A percentile compares a stretch with the other conserved stretches of the same genome.
Conservation (phyloP, 495 filamentous ascomycete species). For the Astrothelium subdiscretum region DNA sequence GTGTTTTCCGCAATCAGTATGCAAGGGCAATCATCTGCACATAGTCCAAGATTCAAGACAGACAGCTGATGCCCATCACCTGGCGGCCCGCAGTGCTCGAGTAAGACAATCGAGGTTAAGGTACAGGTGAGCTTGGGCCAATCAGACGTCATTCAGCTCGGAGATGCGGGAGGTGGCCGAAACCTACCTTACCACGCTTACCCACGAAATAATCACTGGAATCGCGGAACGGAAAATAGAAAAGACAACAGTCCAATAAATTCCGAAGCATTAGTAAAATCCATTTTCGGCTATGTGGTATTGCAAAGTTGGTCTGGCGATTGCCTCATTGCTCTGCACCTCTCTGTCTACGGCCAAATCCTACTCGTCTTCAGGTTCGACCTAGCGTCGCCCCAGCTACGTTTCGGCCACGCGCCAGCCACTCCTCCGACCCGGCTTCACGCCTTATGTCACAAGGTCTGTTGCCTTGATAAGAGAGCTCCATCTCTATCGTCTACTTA, state of each 20-base stretch:
- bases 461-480: neutral
- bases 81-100: neutral
- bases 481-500: neutral
- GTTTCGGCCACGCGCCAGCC: neutral
- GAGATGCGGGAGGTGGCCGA: neutral
- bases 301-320: too few relatives aligned
- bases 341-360: too few relatives aligned
- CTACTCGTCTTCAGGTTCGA: too few relatives aligned
- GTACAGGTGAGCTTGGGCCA: neutral
- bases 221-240: too few relatives aligned
- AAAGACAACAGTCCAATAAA: too few relatives aligned
- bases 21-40: neutral
- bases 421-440: neutral
- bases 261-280: too few relatives aligned
- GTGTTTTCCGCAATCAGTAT: neutral
- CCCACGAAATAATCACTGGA: neutral
- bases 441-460: neutral
- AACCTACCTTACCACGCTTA: too few relatives aligned
- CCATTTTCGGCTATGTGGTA: too few relatives aligned
- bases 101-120: neutral
- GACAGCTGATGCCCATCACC: slow-evolving; percentile 1
- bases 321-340: too few relatives aligned
- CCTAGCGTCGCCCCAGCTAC: neutral
- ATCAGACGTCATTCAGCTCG: neutral
- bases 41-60: neutral